These are phyloP conservation scores for Crithidia sp. DNA, from an alignment of 208 protist species.

Conservation along the genomic window DNA sequence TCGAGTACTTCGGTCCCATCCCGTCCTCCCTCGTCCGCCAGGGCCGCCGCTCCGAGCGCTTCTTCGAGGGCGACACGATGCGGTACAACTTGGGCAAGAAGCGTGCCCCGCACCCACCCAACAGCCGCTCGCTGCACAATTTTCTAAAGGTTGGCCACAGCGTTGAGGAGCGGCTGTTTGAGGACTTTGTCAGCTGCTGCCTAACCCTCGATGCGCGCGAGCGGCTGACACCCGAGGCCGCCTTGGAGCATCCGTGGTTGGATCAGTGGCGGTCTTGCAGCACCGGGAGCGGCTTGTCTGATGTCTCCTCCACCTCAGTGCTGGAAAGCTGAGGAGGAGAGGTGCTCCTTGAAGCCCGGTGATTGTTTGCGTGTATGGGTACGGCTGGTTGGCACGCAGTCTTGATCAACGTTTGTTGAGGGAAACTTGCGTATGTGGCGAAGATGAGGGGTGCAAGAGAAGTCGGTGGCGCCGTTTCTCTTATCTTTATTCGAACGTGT, in stretches of 20 bases:
- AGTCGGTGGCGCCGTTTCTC: too few species aligned
- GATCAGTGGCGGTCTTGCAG: constrained; percentile 40
- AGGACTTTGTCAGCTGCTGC: constrained; percentile 61
- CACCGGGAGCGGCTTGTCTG: constrained; percentile 2
- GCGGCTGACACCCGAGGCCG: constrained; percentile 70
- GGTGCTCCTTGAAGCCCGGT: too few species aligned
- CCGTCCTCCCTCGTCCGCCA: constrained; percentile 50
- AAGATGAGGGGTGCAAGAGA: not conserved
- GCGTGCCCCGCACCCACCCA: constrained; percentile 31
- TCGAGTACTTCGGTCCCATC: constrained; percentile 84
- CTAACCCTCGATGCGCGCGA: constrained; percentile 61
- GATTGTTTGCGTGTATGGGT: too few species aligned
- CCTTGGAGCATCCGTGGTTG: constrained; percentile 77
- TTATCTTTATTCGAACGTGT: too few species aligned
- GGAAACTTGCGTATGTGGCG: not conserved
- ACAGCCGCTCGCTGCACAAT: constrained; percentile 36
- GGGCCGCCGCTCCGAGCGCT: constrained; percentile 56
- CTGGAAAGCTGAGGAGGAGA: not conserved
- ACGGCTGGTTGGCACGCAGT: too few species aligned
- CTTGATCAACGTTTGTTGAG: too few species aligned
- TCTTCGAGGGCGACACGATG: constrained; percentile 51
- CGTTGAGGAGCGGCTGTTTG: constrained; percentile 43
- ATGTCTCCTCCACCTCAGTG: constrained; percentile 16
- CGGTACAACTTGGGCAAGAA: constrained; percentile 31
- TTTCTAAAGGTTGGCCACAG: constrained; percentile 48